Base-by-base conservation (phyloP, 2,329 filamentous ascomycete genomes). In the Phyllosticta paracitricarpa region DNA sequence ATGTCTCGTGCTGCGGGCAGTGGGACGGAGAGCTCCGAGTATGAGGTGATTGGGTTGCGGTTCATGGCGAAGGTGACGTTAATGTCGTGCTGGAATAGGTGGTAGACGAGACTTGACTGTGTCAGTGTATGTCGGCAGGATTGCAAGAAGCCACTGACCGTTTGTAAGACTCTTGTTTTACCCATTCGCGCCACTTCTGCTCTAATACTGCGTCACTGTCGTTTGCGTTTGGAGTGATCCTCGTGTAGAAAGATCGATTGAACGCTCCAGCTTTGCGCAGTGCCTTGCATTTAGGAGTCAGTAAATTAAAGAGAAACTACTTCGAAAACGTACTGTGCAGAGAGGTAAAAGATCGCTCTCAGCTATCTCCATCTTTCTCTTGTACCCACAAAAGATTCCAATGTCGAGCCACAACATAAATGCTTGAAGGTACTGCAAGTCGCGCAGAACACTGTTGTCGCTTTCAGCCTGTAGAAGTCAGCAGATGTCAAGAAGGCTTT, bases 21-120 rank as follows among this genome's bases (percentile, higher is more conserved):
- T 0, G 87, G 85, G 2, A 89, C 73, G 3, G 82, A 82, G 57
- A 90, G 74, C 66, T 90, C 88, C 0, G 85, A 80, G 67, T 89
- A 90, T 0, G 86, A 87, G 65, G 89, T 83, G 22, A 84, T 75
- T 0, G 86, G 84, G 63, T 82, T 85, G 19, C 81, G 83, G 59
- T 87, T 76, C 3, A 87, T 78, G 1, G 84, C 83, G 75, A 89
- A 86, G 2, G 87, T 88, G 3, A 82, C 79, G 63, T 88, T 84
- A 0, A 84, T 79, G 66, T 90, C 87, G 61, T 85, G 80, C 4
- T 86, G 72, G 65, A 87, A 87, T 14, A 83, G 75, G 68, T 87
- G 84, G 63, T 87, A 85, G 2, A 83, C 82, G 2, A 91, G 80
- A 75, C 86, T 80, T 69, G 88, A 63, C 51, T 2, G 52, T 19